These are phyloP conservation scores for Excoecaria agallocha DNA, from an alignment of 345 rosid genomes.

Conservation along the genomic window DNA sequence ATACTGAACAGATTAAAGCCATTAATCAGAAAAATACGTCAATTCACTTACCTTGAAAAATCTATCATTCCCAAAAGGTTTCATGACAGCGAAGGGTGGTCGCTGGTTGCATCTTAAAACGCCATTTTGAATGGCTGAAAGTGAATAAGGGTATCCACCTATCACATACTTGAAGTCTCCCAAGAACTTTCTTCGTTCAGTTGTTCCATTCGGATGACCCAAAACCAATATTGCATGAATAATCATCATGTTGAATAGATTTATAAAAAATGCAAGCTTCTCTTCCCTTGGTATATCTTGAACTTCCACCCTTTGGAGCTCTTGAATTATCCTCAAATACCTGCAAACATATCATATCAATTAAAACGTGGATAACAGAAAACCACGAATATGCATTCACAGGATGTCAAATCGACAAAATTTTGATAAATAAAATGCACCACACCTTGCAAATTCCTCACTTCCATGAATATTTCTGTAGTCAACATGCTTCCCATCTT, in stretches of 20 bases:
- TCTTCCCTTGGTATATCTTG: conserved; percentile 67
- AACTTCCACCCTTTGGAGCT: conserved; percentile 75
- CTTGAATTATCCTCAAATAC: conserved; percentile 74
- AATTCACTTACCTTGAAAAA: conserved; percentile 46
- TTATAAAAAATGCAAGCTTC: conserved; percentile 75
- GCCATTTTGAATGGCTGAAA: conserved; percentile 82
- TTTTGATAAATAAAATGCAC: conserved; percentile 5
- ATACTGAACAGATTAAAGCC: not conserved
- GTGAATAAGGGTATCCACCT: conserved; percentile 70
- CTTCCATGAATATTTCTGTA: conserved; percentile 90
- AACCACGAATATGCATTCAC: not conserved
- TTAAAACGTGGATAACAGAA: conserved; percentile 11
- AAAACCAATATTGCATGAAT: conserved; percentile 71
- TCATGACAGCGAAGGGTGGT: conserved; percentile 75
- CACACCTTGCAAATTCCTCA: conserved; percentile 91
- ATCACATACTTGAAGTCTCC: conserved; percentile 79
- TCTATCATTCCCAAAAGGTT: conserved; percentile 72
- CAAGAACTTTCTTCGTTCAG: conserved; percentile 66
- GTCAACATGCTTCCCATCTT: conserved; percentile 80
- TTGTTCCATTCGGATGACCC: conserved; percentile 70
- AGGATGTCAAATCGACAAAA: conserved; percentile 1
- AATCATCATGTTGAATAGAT: conserved; percentile 87
- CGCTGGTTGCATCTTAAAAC: conserved; percentile 74
- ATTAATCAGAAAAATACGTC: not conserved
- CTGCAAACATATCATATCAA: conserved; percentile 31